Conservation (phyloP, 768 basidiomycete species). For the Mycena sanguinolenta region DNA sequence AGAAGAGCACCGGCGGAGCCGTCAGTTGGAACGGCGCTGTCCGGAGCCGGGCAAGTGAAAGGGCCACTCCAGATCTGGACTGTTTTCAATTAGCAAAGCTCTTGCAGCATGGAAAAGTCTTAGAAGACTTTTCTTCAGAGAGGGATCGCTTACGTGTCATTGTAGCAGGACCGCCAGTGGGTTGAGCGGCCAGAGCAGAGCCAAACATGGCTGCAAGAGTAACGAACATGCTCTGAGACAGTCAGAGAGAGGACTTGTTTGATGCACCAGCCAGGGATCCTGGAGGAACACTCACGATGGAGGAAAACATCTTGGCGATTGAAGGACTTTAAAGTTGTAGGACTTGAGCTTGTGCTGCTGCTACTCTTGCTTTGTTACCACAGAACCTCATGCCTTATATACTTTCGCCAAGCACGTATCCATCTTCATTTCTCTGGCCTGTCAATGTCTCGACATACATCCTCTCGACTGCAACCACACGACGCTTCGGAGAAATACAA, state of each 20-base stretch:
- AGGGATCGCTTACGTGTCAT: too few relatives aligned
- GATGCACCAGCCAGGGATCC: conserved; percentile 12
- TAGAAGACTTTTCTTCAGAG: conserved; percentile 10
- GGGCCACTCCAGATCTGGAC: conserved; percentile 15
- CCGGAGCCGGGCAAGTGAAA: conserved; percentile 14
- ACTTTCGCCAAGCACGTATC: conserved; percentile 12
- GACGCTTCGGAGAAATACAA: too few relatives aligned
- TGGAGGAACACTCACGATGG: conserved; percentile 20
- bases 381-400: conserved; percentile 15
- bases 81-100: conserved; percentile 13
- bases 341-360: neutral
- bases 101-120: conserved; percentile 4
- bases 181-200: too few relatives aligned
- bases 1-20: conserved; percentile 14
- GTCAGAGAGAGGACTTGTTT: too few relatives aligned
- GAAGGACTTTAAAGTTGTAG: conserved; percentile 6
- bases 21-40: conserved; percentile 12
- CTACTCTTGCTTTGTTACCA: neutral
- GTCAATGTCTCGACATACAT: too few relatives aligned
- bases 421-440: conserved; percentile 13
- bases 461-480: too few relatives aligned
- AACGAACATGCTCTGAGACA: too few relatives aligned
- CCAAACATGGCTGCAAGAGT: too few relatives aligned
- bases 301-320: conserved; percentile 18
- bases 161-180: too few relatives aligned